Conservation (phyloP, 306 rosid genomes). For the Prunus padus region DNA sequence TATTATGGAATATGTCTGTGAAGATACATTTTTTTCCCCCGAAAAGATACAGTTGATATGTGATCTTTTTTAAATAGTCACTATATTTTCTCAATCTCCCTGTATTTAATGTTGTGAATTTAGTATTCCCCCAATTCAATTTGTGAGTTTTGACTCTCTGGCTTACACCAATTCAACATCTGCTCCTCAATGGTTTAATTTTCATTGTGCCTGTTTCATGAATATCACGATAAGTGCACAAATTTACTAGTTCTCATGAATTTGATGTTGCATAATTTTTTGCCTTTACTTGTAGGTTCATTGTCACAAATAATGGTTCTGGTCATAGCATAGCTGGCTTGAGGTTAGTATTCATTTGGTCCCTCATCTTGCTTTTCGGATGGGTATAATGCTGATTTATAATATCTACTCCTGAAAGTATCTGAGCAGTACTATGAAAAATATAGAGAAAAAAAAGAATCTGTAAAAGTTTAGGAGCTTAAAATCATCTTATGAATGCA, state of each 20-base stretch:
- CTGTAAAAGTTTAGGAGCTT: neutral
- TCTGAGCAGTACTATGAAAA: neutral
- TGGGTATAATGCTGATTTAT: neutral
- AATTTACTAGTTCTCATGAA: neutral
- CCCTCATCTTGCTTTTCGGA: slow-evolving; percentile 9
- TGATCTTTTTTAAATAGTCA: neutral
- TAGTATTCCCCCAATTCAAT: too few relatives aligned
- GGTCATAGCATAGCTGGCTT: slow-evolving; percentile 75
- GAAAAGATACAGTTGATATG: neutral
- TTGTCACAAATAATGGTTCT: slow-evolving; percentile 83
- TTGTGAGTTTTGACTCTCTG: too few relatives aligned
- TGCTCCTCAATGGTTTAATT: neutral
- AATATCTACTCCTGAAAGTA: neutral
- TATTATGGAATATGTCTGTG: neutral
- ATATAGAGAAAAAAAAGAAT: neutral
- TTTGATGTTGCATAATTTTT: slow-evolving; percentile 16
- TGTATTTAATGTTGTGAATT: neutral
- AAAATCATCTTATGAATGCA: neutral
- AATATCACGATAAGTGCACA: neutral
- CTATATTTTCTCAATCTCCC: neutral
- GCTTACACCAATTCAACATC: neutral
- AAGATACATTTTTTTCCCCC: neutral
- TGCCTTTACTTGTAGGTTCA: slow-evolving; percentile 59
- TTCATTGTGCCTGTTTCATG: neutral
- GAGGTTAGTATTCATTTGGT: slow-evolving; percentile 48